phyloP scores from a whole-genome alignment of 2,329 filamentous ascomycete species.

The Phyllosticta capitalensis region DNA sequence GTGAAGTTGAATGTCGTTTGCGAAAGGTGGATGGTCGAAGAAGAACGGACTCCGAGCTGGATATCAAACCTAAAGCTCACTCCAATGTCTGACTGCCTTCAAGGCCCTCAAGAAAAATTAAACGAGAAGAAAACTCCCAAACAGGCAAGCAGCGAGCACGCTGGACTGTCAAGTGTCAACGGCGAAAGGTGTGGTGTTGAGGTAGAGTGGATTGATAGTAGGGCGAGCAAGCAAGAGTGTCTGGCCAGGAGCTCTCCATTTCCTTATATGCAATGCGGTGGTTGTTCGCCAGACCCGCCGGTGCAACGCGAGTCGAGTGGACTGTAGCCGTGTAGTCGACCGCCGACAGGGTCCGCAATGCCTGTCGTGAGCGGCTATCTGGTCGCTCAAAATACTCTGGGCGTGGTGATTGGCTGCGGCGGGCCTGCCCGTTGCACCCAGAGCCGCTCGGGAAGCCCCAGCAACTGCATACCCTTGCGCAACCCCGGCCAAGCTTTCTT shows the following conservation, averaged over 20 bases:
- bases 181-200: background rate
- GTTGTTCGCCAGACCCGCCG: background rate
- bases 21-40: background rate
- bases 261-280: background rate
- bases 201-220: background rate
- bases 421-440: background rate
- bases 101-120: background rate
- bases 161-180: background rate
- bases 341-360: too few relatives aligned
- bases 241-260: background rate
- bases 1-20: constrained; percentile 2
- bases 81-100: background rate
- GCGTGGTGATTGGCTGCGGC: background rate
- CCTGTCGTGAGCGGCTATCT: background rate
- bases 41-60: background rate
- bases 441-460: background rate
- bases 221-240: background rate
- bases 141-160: background rate
- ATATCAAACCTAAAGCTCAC: background rate
- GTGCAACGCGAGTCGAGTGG: background rate
- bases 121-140: background rate
- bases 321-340: background rate
- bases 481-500: background rate
- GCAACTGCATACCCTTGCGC: background rate
- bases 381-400: background rate